Evolutionary conservation across 331 rosid species (phyloP).

Genomic region (Cydonia oblonga): DNA sequence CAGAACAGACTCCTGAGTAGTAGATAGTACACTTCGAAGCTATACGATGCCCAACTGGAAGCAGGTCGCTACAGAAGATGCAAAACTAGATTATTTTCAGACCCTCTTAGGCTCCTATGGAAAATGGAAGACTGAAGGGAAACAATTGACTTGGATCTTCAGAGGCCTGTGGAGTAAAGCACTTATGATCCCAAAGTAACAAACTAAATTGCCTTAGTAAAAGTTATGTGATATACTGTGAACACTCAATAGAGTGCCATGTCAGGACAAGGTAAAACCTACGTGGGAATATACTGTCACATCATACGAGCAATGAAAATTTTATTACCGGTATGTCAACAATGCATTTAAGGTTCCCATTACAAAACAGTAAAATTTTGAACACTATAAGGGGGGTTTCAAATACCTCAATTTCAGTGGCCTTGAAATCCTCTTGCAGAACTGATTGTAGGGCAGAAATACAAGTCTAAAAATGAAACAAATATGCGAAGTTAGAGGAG

Average conservation of each 20-base stretch:
- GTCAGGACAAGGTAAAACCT: neutral
- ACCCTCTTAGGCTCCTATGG: neutral
- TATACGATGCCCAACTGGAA: neutral
- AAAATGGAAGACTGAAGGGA: neutral
- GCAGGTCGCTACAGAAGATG: neutral
- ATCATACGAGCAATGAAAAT: neutral
- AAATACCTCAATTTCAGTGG: constrained; percentile 92
- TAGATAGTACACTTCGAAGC: neutral
- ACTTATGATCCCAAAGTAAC: neutral
- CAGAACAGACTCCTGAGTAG: neutral
- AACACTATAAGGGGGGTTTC: neutral
- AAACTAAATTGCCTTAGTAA: neutral
- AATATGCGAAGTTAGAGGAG: neutral
- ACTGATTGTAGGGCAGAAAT: constrained; percentile 95
- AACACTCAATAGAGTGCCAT: neutral
- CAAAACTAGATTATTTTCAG: neutral
- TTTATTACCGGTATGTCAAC: neutral
- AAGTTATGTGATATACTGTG: neutral
- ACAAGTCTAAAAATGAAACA: constrained; percentile 53
- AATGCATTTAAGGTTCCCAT: neutral
- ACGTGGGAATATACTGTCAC: neutral
- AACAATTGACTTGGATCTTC: neutral
- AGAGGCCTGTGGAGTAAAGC: neutral
- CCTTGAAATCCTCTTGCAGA: constrained; percentile 96
- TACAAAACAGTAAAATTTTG: neutral